A percentile compares a stretch with the other conserved stretches of the same genome.
Conservation (phyloP, 805 yeast genomes). For the Saccharomycopsis javanensis region DNA sequence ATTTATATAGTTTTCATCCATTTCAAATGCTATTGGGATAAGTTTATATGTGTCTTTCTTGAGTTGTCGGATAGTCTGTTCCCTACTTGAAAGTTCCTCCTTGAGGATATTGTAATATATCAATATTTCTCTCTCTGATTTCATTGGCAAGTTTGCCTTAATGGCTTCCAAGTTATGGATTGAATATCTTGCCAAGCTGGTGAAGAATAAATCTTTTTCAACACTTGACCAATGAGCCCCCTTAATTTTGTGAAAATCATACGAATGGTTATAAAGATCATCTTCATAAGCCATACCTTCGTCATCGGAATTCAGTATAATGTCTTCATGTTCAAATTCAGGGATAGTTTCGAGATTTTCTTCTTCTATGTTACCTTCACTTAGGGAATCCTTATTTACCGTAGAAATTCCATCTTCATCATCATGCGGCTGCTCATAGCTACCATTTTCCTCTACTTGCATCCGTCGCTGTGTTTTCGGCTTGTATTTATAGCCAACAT, state of each 20-base stretch:
- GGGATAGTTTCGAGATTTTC: neutral
- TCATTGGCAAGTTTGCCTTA: slow-evolving; percentile 29
- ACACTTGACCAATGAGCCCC: slow-evolving; percentile 36
- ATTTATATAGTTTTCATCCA: slow-evolving; percentile 33
- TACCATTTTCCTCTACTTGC: neutral
- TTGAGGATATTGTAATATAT: slow-evolving; percentile 35
- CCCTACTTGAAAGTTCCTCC: slow-evolving; percentile 25
- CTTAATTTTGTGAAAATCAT: neutral
- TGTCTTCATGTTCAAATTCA: neutral
- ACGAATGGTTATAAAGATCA: neutral
- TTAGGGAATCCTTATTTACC: neutral
- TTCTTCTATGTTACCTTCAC: neutral
- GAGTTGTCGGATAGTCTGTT: slow-evolving; percentile 20
- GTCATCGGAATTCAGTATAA: neutral
- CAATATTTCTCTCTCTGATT: slow-evolving; percentile 35
- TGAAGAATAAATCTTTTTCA: slow-evolving; percentile 47
- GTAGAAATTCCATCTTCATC: neutral
- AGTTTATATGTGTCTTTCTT: slow-evolving; percentile 29
- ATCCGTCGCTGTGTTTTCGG: neutral
- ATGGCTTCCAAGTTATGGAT: slow-evolving; percentile 39
- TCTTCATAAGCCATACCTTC: neutral
- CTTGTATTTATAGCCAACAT: neutral
- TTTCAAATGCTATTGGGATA: slow-evolving; percentile 44
- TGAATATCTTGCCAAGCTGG: slow-evolving; percentile 38
- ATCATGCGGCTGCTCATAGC: neutral